Base-by-base conservation (phyloP, 2,329 filamentous ascomycete species). In the Nemania sp. region DNA sequence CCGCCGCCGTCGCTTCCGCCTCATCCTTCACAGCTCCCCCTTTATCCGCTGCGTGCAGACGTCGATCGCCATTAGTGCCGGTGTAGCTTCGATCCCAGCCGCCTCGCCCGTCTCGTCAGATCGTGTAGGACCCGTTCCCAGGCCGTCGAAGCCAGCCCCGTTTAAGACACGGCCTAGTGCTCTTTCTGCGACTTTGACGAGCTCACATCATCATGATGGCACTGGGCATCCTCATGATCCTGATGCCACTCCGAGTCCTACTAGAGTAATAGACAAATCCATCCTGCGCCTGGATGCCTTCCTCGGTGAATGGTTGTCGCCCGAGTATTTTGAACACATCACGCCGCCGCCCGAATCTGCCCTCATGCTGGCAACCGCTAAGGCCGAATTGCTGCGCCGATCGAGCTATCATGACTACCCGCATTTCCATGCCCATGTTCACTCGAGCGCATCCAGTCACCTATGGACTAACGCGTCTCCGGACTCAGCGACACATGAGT, bases 41-140 rank as follows among this genome's bases (percentile, higher is more conserved):
- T 99, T 93, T 67, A 76, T 96, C 48, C 84, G 94, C 72, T 99
- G 94, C 70, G 80, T 97, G 12, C 93, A 99, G 72, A 97, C 93
- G 0, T 90, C 91, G 11, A 84, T 96, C 45, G 92, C 87, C 24
- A 90, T 97, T 67, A 88, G 88, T 65, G 87, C 93, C 5, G 93
- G 93, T 22, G 84, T 97, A 42, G 86, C 88, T 6, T 84, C 90
- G 63, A 84, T 80, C 26, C 68, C 73, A 68, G 51, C 73, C 17
- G 12, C 40, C 66, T 65, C 44, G 66, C 65, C 64, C 41, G 40
- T 56, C 49, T n/a, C 44, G 11, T 46, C 63, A 53, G 15, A 37
- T 2, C 15, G 34, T 45, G 43, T 65, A 60, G 54, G 61, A 61
- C 68, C 73, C 42, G 43, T 63, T 6, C 60, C 49, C 48, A 57